phyloP scores from a whole-genome alignment of 1,284 basidiomycete species.

The Puccinia sorghi region DNA sequence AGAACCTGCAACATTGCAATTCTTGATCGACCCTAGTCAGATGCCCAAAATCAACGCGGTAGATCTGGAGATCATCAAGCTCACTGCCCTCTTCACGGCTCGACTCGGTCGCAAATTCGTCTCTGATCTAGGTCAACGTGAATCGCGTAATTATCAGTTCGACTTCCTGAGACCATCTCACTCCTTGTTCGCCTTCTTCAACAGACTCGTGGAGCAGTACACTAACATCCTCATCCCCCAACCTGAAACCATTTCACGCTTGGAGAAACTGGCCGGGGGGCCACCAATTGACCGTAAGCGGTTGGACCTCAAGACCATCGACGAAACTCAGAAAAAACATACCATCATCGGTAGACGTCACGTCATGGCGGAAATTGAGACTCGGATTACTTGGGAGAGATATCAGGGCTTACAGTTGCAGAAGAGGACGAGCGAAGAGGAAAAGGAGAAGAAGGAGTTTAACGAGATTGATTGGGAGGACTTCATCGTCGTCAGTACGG shows the following conservation, averaged over 20 bases:
- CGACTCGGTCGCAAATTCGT: conserved; percentile 86
- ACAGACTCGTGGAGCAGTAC: conserved; percentile 95
- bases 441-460: conserved; percentile 83
- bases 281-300: conserved; percentile 26
- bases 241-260: conserved; percentile 69
- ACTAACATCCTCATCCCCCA: conserved; percentile 83
- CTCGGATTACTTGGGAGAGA: conserved; percentile 85
- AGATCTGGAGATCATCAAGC: conserved; percentile 60
- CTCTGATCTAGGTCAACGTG: conserved; percentile 76
- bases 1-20: conserved; percentile 50
- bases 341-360: conserved; percentile 68
- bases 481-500: conserved; percentile 97
- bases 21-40: conserved; percentile 27
- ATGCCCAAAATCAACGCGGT: conserved; percentile 38
- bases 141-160: conserved; percentile 95
- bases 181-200: conserved; percentile 94
- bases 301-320: conserved; percentile 63
- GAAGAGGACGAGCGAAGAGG: conserved; percentile 81
- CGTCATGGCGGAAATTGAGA: conserved; percentile 72
- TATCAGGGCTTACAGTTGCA: conserved; percentile 79
- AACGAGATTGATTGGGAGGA: conserved; percentile 99
- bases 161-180: conserved; percentile 95
- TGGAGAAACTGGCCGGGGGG: conserved; percentile 60
- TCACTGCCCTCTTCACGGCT: conserved; percentile 94
- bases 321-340: conserved; percentile 58